Evolutionary conservation across 768 basidiomycete genomes (phyloP), one percentile per base, ranked within the genome.

Genomic region (Phlebiopsis flavidoalba): DNA sequence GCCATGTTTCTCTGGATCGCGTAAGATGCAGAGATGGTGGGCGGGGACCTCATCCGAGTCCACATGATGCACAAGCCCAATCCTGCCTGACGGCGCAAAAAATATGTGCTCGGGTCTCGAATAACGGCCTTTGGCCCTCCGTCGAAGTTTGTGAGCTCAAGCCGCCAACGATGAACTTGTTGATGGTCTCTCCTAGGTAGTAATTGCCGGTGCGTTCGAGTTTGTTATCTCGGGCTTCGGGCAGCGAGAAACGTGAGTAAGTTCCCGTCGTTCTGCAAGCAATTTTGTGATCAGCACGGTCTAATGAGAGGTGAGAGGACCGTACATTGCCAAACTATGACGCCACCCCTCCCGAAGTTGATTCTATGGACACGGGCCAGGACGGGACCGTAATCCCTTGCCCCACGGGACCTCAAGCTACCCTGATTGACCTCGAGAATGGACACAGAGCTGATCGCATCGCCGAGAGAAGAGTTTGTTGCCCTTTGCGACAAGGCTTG

Each of bases 291-390:
- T 49, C 8, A 35, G 56, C 24, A 1, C 22, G 10, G n/a, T 17
- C 5, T 7, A 10, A 36, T 10, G 24, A 35, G 15, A 26, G 46
- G 12, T 21, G 22, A 52, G 59, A 64, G 26, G 66, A 15, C 69
- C 86, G 76, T 64, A 94, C 91, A 68, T 93, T 92, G 0, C 88
- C 86, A 19, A n/a, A 84, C 89, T 56, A 97, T 81, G 48, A 92
- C 74, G 35, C 76, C 81, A 19, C 75, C 76, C 21, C 78, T 74
- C 63, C 80, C n/a, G n/a, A 79, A 22, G 84, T 71, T 12, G 83
- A 77, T 57, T 88, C 86, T 14, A 92, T 79, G 37, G 79, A 76
- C 6, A 88, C 76, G 3, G 93, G 90, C 80, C 88, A 91, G n/a
- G 52, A 91, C 72, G 6, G 91, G 84, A 0, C 83, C 80, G 71